phyloP scores from a whole-genome alignment of 148 eudicot species.

The Dianthus caryophyllus region DNA sequence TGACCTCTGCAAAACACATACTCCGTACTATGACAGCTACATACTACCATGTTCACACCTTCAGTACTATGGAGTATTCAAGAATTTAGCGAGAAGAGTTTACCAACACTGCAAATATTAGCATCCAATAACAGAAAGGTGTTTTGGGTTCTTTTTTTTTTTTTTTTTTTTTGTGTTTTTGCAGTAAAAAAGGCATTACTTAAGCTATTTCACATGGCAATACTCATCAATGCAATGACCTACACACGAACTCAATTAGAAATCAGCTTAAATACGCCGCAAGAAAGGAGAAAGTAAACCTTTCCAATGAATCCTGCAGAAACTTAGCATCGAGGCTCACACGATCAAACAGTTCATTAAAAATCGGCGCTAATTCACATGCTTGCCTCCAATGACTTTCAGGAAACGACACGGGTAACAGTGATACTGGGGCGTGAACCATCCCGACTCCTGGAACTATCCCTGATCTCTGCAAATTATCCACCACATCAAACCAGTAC shows the following conservation, averaged over 20 bases:
- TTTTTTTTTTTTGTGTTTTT: too few relatives aligned
- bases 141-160: too few relatives aligned
- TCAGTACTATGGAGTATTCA: too few relatives aligned
- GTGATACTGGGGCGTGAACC: slow-evolving; percentile 87
- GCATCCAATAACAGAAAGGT: too few relatives aligned
- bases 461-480: slow-evolving; percentile 71
- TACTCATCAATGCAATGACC: background rate
- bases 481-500: slow-evolving; percentile 8
- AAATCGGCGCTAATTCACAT: slow-evolving; percentile 86
- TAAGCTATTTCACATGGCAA: too few relatives aligned
- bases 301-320: slow-evolving; percentile 79
- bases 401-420: slow-evolving; percentile 74
- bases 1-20: background rate
- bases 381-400: slow-evolving; percentile 69
- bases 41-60: too few relatives aligned
- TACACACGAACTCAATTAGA: background rate
- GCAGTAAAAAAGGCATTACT: too few relatives aligned
- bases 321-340: slow-evolving; percentile 88
- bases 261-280: background rate
- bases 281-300: slow-evolving; percentile 37
- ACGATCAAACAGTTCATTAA: slow-evolving; percentile 89
- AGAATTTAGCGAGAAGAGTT: too few relatives aligned
- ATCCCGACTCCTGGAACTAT: slow-evolving; percentile 83
- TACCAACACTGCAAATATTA: too few relatives aligned
- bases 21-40: too few relatives aligned